Evolutionary conservation across 1,139 yeast species (phyloP).

Genomic region (Candida frijolesensis): DNA sequence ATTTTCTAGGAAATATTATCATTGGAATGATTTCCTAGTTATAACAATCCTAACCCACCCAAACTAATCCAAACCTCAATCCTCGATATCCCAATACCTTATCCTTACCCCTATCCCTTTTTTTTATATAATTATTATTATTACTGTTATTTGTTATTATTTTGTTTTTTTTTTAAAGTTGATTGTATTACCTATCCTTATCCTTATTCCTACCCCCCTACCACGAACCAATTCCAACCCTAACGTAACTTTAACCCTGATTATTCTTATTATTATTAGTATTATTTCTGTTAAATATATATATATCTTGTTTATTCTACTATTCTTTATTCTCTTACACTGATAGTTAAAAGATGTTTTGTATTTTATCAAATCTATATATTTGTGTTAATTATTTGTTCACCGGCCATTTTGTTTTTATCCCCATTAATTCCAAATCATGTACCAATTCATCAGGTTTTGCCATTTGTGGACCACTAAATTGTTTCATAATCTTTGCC

Average conservation of each 20-base stretch:
- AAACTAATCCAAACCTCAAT: background rate
- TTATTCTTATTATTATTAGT: background rate
- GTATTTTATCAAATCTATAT: background rate
- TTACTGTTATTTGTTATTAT: background rate
- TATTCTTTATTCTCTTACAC: background rate
- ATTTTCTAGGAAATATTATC: no score
- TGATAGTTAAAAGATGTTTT: background rate
- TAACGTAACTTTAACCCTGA: background rate
- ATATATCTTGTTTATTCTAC: background rate
- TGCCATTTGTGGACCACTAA: constrained; percentile 43
- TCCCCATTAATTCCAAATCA: constrained; percentile 43
- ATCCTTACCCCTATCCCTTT: background rate
- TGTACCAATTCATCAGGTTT: constrained; percentile 34
- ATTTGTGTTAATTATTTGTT: constrained; percentile 5
- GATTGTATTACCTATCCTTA: background rate
- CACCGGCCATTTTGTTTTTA: constrained; percentile 40
- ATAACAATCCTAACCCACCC: background rate
- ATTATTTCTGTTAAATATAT: background rate
- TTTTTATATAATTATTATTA: background rate
- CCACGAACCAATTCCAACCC: background rate
- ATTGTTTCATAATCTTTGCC: constrained; percentile 50
- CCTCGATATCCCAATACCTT: background rate
- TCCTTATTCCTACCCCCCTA: background rate
- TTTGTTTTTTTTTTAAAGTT: background rate
- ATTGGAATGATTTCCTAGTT: background rate